Base-by-base conservation (phyloP, 225 moss, liverwort and hornwort species). In the Polytrichum formosum region DNA sequence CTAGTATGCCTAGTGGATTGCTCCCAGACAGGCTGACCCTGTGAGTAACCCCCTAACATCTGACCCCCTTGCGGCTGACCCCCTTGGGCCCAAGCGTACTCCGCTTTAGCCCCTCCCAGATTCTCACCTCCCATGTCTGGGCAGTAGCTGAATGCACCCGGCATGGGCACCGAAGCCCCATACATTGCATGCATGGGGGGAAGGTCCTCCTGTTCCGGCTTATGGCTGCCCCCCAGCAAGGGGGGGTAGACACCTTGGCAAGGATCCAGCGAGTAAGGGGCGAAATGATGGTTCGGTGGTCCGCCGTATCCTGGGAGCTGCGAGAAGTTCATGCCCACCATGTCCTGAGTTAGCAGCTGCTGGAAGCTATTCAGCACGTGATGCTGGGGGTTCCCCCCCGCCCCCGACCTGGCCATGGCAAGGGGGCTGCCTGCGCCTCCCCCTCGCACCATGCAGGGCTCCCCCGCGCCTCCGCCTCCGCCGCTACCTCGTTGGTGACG, bases 121-220 rank as follows among this genome's bases (percentile, higher is more conserved):
- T 26, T 66, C 53, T 73, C 73, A 2, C 65, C 56, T 23, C 31
- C 55, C 37, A 82, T 67, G 7, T 75, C 75, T 7, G 66, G 5
- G 53, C 58, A 13, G 19, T 72, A 75, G 56, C 64, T 71, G 10
- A n/a, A 62, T 13, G 54, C 77, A 1, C 28, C 70, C 13, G 31
- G 53, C 18, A 71, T 20, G 4, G 63, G 62, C 26, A 74, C 61
- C 19, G n/a, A 66, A 1, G 69, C 69, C 2, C 86, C 86, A 56
- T 86, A 86, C 82, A 86, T 72, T 61, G 77, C 82, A 18, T 85
- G 76, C 75, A 82, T 70, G 54, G 37, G 61, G 1, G 81, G 56
- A 5, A 81, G 65, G 54, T 82, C 9, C 23, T 73, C 73, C 29
- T 59, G 64, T 18, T 61, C n/a, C 0, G 74, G 25, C 46, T 53